phyloP scores from a whole-genome alignment of 495 filamentous ascomycete species.

The Neurospora sp. region DNA sequence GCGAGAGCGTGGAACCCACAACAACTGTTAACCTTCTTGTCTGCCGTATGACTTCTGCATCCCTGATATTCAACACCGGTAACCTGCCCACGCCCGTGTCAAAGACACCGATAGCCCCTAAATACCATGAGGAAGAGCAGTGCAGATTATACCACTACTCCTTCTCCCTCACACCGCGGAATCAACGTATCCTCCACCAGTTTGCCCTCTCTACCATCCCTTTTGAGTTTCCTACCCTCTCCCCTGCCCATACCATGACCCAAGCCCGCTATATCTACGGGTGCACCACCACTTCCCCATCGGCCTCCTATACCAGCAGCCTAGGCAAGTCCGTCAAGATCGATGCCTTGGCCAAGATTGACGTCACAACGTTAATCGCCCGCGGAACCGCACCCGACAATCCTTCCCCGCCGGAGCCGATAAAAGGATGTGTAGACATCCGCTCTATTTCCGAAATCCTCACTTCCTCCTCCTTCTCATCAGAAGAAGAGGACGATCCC shows the following conservation, averaged over 20 bases:
- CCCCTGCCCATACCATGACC: slow-evolving; percentile 42
- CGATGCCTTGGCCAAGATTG: slow-evolving; percentile 49
- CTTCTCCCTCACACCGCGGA: slow-evolving; percentile 29
- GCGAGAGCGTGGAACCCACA: not conserved
- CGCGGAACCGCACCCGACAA: slow-evolving; percentile 17
- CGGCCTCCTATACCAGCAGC: slow-evolving; percentile 36
- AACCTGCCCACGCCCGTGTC: slow-evolving; percentile 38
- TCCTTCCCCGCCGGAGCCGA: slow-evolving; percentile 6
- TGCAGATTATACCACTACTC: slow-evolving; percentile 58
- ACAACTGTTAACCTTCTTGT: slow-evolving; percentile 47
- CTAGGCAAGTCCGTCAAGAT: slow-evolving; percentile 51
- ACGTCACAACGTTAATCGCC: slow-evolving; percentile 38
- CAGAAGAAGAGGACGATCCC: slow-evolving; percentile 35
- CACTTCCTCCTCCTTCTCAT: slow-evolving; percentile 10
- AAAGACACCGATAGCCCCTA: slow-evolving; percentile 16
- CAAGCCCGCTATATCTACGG: slow-evolving; percentile 47
- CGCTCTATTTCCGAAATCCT: slow-evolving; percentile 21
- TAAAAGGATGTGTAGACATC: slow-evolving; percentile 6
- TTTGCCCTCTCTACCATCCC: slow-evolving; percentile 51
- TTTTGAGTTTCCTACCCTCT: slow-evolving; percentile 52
- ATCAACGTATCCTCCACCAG: slow-evolving; percentile 40
- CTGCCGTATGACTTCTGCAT: slow-evolving; percentile 51
- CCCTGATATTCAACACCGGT: slow-evolving; percentile 48
- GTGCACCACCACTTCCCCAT: slow-evolving; percentile 28
- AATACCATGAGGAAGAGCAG: slow-evolving; percentile 46